Evolutionary conservation across 2,329 filamentous ascomycete genomes (phyloP).

Genomic region (Aspergillus calidoustus): DNA sequence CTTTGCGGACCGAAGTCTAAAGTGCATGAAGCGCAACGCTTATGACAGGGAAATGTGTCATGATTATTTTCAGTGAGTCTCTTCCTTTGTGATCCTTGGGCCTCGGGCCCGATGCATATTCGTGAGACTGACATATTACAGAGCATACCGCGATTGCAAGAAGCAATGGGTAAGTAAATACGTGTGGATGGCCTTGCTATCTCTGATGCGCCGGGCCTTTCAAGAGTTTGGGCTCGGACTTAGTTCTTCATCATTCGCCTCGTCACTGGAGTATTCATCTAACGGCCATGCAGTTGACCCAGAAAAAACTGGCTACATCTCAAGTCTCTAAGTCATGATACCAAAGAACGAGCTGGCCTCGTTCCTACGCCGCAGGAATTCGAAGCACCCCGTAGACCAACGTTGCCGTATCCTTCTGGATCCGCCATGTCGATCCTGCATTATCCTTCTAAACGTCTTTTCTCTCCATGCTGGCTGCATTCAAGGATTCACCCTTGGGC

Average conservation of each 20-base stretch:
- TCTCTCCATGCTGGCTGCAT: not conserved
- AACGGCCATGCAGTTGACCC: constrained; percentile 31
- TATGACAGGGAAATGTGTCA: constrained; percentile 87
- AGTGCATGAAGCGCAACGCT: constrained; percentile 84
- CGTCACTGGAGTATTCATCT: constrained; percentile 7
- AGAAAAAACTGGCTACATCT: constrained; percentile 31
- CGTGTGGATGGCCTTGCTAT: not conserved
- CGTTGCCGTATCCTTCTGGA: not conserved
- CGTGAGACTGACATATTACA: too few relatives aligned
- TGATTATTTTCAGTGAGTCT: constrained; percentile 89
- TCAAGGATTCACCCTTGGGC: not conserved
- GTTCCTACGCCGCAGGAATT: not conserved
- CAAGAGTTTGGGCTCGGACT: not conserved
- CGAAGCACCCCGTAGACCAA: not conserved
- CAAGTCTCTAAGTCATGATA: constrained; percentile 13
- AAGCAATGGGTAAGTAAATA: constrained; percentile 79
- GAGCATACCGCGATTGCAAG: constrained; percentile 74
- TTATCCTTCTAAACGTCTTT: not conserved
- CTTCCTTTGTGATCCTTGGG: not conserved
- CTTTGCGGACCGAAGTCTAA: constrained; percentile 80
- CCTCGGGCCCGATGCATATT: not conserved
- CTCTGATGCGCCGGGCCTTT: not conserved
- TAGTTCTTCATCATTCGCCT: not conserved
- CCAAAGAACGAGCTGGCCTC: constrained; percentile 5
- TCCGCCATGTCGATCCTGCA: not conserved